Conservation (phyloP, 139 green algal species). For the Pseudopediastrum boryanum region DNA sequence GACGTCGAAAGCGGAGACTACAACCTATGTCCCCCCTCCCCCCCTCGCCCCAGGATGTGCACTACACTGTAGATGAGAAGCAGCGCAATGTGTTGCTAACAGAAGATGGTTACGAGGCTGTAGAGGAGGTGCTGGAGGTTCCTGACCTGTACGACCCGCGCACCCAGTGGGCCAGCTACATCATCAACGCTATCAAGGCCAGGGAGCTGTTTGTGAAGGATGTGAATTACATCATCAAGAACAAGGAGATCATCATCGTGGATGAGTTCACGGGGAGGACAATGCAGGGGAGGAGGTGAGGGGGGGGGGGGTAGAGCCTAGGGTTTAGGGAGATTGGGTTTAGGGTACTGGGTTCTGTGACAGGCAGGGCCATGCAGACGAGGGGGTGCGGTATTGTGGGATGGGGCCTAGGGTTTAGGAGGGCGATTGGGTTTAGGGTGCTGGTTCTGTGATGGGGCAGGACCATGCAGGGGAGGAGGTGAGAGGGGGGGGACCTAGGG, state of each 20-base stretch:
- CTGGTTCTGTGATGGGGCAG: no score
- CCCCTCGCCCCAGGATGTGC: slow-evolving; percentile 64
- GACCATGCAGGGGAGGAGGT: no score
- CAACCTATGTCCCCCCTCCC: slow-evolving; percentile 26
- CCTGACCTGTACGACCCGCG: slow-evolving; percentile 95
- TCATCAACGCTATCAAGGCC: slow-evolving; percentile 98
- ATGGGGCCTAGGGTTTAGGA: no score
- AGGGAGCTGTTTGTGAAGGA: slow-evolving; percentile 95
- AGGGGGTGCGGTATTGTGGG: no score
- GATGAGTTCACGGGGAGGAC: slow-evolving; percentile 98
- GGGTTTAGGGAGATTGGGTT: no score
- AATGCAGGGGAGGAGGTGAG: slow-evolving; percentile 92
- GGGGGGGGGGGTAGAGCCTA: no score
- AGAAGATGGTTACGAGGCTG: slow-evolving; percentile 98
- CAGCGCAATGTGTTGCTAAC: slow-evolving; percentile 95
- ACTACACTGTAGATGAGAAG: slow-evolving; percentile 99
- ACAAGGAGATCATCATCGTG: slow-evolving; percentile 94
- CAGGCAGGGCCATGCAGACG: no score
- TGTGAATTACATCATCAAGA: slow-evolving; percentile 96
- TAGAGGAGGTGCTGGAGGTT: slow-evolving; percentile 93
- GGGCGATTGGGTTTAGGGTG: no score
- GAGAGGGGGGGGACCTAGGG: no score
- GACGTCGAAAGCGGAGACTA: no score
- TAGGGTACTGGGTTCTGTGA: no score
- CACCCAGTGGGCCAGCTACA: slow-evolving; percentile 94